Percentiles rank a stretch among this genome's conserved stretches.
phyloP scores from a whole-genome alignment of 139 green algal genomes.

The Medakamo hakoo region DNA sequence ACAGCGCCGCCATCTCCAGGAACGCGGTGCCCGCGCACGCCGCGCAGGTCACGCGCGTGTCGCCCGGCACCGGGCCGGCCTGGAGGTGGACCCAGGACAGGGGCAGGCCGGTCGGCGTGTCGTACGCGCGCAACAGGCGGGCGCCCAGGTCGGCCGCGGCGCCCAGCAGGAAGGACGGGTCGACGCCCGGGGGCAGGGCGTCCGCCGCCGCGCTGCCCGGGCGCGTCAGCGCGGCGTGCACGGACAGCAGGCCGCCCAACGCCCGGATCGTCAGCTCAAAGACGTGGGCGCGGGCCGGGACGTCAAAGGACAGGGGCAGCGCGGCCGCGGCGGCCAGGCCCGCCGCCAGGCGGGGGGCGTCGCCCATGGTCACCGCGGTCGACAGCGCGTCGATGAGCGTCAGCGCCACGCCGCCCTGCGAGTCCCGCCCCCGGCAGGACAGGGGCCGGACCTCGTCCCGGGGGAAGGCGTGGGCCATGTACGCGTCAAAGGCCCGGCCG shows the following conservation, averaged over 20 bases:
- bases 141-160: conserved; percentile 45
- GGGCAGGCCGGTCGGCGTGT: conserved; percentile 56
- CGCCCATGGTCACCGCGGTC: neutral
- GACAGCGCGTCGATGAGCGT: conserved; percentile 67
- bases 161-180: conserved; percentile 38
- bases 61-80: conserved; percentile 15
- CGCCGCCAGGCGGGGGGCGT: neutral
- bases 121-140: conserved; percentile 63
- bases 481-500: neutral
- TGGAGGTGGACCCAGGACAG: conserved; percentile 53
- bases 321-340: neutral
- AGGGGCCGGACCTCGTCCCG: conserved; percentile 68
- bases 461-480: neutral
- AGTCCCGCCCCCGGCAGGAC: conserved; percentile 51
- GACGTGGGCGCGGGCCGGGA: conserved; percentile 31
- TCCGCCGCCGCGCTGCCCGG: neutral
- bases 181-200: conserved; percentile 12
- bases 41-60: conserved; percentile 57
- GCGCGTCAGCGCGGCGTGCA: conserved; percentile 19
- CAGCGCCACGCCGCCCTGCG: conserved; percentile 62
- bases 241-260: conserved; percentile 32
- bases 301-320: conserved; percentile 25
- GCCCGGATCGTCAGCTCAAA: conserved; percentile 57
- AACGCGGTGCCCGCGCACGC: conserved; percentile 71
- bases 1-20: conserved; percentile 70